Conservation (phyloP, 176 grass and related monocot genomes). For the Lolium multiflorum region DNA sequence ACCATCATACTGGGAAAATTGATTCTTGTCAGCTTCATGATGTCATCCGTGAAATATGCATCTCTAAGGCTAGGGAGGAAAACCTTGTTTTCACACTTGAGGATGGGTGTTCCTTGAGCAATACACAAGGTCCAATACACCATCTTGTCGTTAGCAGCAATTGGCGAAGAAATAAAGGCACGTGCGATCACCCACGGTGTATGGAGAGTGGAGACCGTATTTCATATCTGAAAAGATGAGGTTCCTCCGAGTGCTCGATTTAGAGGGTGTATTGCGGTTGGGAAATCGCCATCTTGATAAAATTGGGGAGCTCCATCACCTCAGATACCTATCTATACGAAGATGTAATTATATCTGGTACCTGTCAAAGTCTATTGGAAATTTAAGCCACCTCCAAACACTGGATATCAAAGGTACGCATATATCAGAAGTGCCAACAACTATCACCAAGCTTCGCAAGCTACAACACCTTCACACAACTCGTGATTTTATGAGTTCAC, state of each 20-base stretch:
- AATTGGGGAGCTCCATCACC: conserved; percentile 17
- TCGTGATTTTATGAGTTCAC: too few species aligned
- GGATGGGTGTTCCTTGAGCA: not conserved
- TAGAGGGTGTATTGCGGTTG: accelerated
- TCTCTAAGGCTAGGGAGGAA: too few species aligned
- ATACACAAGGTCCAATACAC: not conserved
- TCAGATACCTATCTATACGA: conserved; percentile 21
- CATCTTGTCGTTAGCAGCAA: conserved; percentile 4
- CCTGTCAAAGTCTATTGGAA: not conserved
- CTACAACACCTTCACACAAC: not conserved
- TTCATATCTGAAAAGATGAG: not conserved
- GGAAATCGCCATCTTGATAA: not conserved
- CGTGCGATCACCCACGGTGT: conserved; percentile 21
- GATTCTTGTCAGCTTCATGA: too few species aligned
- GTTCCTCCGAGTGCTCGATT: conserved; percentile 20
- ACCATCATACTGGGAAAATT: too few species aligned
- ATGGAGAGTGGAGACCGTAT: not conserved
- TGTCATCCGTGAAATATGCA: too few species aligned
- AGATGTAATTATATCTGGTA: accelerated
- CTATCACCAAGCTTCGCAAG: not conserved
- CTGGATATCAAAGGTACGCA: not conserved
- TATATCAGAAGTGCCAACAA: not conserved
- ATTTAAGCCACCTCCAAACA: conserved; percentile 10
- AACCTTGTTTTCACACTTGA: not conserved
- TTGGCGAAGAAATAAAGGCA: not conserved